phyloP scores from a whole-genome alignment of 2,329 filamentous ascomycete genomes.

The Colletotrichum sp. region DNA sequence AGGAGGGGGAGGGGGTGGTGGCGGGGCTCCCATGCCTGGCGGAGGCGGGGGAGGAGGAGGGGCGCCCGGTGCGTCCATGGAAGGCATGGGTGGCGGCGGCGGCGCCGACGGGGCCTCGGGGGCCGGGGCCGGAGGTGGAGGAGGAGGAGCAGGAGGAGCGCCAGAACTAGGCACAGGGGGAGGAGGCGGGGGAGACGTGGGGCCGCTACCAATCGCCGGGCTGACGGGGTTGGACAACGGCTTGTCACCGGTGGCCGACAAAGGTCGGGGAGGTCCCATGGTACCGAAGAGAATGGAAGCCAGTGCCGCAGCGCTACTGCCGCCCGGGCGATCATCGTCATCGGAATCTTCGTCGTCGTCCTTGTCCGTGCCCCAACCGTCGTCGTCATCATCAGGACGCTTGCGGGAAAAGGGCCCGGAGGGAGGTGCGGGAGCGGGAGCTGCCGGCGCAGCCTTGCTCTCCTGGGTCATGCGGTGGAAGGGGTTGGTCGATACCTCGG shows the following conservation, averaged over 20 bases:
- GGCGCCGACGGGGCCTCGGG: conserved; percentile 25
- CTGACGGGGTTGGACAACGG: conserved; percentile 45
- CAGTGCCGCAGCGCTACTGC: conserved; percentile 86
- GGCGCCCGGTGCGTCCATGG: conserved; percentile 32
- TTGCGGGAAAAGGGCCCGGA: conserved; percentile 59
- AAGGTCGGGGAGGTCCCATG: conserved; percentile 89
- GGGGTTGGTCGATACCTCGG: conserved; percentile 83
- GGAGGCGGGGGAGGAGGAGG: too few relatives aligned
- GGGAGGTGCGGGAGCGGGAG: conserved; percentile 43
- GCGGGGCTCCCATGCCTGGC: too few relatives aligned
- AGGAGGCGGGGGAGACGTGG: conserved; percentile 36
- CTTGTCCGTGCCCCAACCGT: conserved; percentile 84
- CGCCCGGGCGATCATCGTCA: conserved; percentile 78
- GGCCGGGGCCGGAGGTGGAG: conserved; percentile 28
- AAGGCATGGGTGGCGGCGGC: conserved; percentile 38
- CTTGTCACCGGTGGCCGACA: conserved; percentile 82
- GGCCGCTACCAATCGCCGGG: conserved; percentile 42
- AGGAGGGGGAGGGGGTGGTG: too few relatives aligned
- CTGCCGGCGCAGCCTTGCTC: conserved; percentile 43
- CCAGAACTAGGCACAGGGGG: conserved; percentile 31
- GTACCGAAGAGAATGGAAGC: conserved; percentile 96
- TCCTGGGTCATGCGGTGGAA: conserved; percentile 87
- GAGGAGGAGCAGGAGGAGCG: conserved; percentile 32
- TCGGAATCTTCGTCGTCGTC: conserved; percentile 68
- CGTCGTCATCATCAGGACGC: conserved; percentile 68